phyloP scores from a whole-genome alignment of 2,329 filamentous ascomycete species.

The Diaporthe citrichinensis region DNA sequence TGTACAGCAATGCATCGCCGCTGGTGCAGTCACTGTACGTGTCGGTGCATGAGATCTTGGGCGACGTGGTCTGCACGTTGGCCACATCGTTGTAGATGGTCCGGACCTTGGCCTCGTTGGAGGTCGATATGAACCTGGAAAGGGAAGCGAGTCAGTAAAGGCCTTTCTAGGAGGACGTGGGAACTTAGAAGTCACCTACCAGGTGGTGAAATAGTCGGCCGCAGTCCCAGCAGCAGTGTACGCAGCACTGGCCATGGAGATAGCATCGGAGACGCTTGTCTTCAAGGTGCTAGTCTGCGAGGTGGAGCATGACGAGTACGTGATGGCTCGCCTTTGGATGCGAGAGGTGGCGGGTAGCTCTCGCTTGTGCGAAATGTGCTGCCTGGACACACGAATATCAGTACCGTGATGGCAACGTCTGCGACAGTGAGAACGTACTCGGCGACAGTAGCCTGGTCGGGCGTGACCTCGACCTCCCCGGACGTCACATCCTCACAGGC shows the following conservation, averaged over 20 bases:
- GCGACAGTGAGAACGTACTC: not conserved
- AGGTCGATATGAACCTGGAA: slow-evolving; percentile 37
- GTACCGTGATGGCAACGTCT: not conserved
- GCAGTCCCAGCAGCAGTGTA: slow-evolving; percentile 41
- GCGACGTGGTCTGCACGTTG: slow-evolving; percentile 42
- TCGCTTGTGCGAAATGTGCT: slow-evolving; percentile 39
- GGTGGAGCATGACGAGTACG: slow-evolving; percentile 36
- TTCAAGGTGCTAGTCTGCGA: slow-evolving; percentile 38
- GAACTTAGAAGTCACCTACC: not conserved
- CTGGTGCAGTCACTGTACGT: slow-evolving; percentile 40
- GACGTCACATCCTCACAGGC: slow-evolving; percentile 39
- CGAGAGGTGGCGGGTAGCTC: slow-evolving; percentile 26
- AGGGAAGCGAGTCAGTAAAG: not conserved
- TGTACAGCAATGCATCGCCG: slow-evolving; percentile 41
- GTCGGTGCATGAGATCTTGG: slow-evolving; percentile 41
- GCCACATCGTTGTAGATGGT: slow-evolving; percentile 41
- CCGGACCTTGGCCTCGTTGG: slow-evolving; percentile 34
- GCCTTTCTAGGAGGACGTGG: not conserved
- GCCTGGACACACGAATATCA: not conserved
- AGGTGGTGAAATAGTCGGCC: slow-evolving; percentile 42
- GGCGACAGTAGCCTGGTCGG: slow-evolving; percentile 37
- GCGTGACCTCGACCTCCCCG: slow-evolving; percentile 33
- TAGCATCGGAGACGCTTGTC: slow-evolving; percentile 35
- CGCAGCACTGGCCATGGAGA: slow-evolving; percentile 36
- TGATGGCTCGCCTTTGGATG: slow-evolving; percentile 36